phyloP scores from a whole-genome alignment of 2,329 filamentous ascomycete species.

The Lachnellula cervina region DNA sequence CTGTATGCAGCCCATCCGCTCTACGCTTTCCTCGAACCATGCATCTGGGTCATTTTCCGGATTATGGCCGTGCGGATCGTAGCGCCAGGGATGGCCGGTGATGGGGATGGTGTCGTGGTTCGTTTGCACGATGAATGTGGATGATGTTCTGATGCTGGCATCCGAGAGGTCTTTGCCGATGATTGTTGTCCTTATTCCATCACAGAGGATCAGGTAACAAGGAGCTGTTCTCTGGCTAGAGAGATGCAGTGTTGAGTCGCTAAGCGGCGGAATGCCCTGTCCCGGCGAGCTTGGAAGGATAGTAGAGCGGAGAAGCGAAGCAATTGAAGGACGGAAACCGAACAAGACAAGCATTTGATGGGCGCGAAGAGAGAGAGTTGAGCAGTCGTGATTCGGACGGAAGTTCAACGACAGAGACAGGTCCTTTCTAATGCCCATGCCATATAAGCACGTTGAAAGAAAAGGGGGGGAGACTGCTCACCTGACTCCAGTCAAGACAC shows the following conservation, averaged over 20 bases:
- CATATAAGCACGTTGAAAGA: not conserved
- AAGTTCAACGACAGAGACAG: slow-evolving; percentile 48
- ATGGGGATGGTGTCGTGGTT: slow-evolving; percentile 3
- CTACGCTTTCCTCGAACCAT: slow-evolving; percentile 31
- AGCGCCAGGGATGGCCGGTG: not conserved
- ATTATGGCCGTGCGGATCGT: not conserved
- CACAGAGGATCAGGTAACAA: slow-evolving; percentile 52
- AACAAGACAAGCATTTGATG: slow-evolving; percentile 50
- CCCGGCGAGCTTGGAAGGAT: slow-evolving; percentile 14
- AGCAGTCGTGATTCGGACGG: slow-evolving; percentile 43
- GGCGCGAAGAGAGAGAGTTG: slow-evolving; percentile 36
- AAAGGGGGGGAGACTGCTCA: slow-evolving; percentile 18
- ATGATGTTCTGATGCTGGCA: slow-evolving; percentile 33
- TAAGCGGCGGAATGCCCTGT: slow-evolving; percentile 8
- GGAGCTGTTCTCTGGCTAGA: slow-evolving; percentile 42
- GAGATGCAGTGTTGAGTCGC: slow-evolving; percentile 27
- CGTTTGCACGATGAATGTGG: slow-evolving; percentile 2
- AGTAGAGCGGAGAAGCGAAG: slow-evolving; percentile 43
- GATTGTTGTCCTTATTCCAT: slow-evolving; percentile 41
- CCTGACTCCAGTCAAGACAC: slow-evolving; percentile 46
- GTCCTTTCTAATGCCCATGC: slow-evolving; percentile 27
- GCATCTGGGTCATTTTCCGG: not conserved
- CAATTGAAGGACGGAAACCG: slow-evolving; percentile 48
- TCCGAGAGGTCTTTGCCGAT: slow-evolving; percentile 52
- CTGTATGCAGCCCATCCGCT: slow-evolving; percentile 34